Base-by-base conservation (phyloP, 768 basidiomycete species). In the Obba rivulosa region DNA sequence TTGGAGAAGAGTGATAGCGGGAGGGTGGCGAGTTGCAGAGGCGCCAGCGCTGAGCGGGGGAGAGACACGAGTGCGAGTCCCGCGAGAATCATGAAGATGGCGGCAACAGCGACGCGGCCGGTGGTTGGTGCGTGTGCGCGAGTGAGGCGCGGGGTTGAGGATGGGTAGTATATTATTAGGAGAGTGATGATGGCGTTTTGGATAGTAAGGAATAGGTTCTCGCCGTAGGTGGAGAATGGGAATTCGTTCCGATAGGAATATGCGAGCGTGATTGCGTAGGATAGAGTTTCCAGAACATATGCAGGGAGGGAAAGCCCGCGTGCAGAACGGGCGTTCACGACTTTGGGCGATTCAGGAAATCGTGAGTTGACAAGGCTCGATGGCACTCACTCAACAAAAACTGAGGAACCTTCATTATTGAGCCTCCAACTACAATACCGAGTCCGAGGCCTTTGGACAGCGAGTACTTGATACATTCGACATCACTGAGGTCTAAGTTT, bases 151-250 rank as follows among this genome's bases (percentile, higher is more conserved):
- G 50, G 44, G 24, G 61, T 60, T 10, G 66, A 57, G 8, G 79
- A 75, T 13, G 77, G 59, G 60, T 87, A 85, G 64, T 71, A 70
- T 43, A 93, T 76, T 66, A 95, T 95, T 57, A 94, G 81, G 60
- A 92, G 75, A 14, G 91, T 92, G 63, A 97, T 92, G 69, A 88
- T 52, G 57, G 85, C 73, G 71, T 95, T 92, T 67, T 95, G 92
- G 50, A 92, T 60, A 24, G 90, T 83, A 42, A 98, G 77, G 80
- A 97, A 97, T 48, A 93, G 64, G 72, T 95, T 97, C 68, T 99
- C 96, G 60, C 96, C 96, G 51, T 97, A 99, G 0, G 96, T 97
- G 17, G 90, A 92, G 74, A 97, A 96, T 0, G 96, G 92, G 67
- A 94, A 97, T 20, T 73, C 66, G 60, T 91, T 86, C 20, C 92